phyloP scores from a whole-genome alignment of 495 filamentous ascomycete genomes.

The Peziza echinospora region DNA sequence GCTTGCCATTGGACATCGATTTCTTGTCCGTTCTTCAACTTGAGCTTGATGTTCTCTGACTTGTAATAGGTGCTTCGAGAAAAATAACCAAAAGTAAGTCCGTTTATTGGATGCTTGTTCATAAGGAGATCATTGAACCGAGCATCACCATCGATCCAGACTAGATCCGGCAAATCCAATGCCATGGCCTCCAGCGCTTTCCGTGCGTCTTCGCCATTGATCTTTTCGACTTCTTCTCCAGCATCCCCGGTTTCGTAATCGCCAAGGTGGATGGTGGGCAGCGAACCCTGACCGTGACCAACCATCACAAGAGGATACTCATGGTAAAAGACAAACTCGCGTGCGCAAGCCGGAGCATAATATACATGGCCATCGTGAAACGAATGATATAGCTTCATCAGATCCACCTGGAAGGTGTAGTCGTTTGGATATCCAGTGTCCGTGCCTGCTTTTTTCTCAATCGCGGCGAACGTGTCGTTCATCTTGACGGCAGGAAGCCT shows the following conservation, averaged over 20 bases:
- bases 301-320: constrained; percentile 6
- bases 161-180: constrained; percentile 6
- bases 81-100: constrained; percentile 2
- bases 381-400: constrained; percentile 11
- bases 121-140: constrained; percentile 12
- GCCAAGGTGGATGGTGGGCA: constrained; percentile 6
- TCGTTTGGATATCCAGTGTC: constrained; percentile 6
- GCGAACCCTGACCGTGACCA: constrained; percentile 2
- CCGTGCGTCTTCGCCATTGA: constrained; percentile 4
- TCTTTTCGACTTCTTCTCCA: constrained; percentile 6
- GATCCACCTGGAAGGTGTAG: constrained; percentile 10
- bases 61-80: constrained; percentile 2
- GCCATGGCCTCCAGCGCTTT: constrained; percentile 8
- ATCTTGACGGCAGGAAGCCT: constrained; percentile 9
- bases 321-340: constrained; percentile 5
- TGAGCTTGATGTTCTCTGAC: constrained; percentile 6
- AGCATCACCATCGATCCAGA: constrained; percentile 14
- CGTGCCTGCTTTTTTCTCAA: constrained; percentile 2
- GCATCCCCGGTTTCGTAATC: neutral
- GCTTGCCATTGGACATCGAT: constrained; percentile 8
- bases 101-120: neutral
- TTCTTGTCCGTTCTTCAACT: constrained; percentile 5
- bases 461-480: constrained; percentile 7
- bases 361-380: constrained; percentile 11
- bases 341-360: constrained; percentile 5